These are phyloP conservation scores for Glarea lozoyensis DNA, from an alignment of 495 filamentous ascomycete species.

Conservation along the genomic window DNA sequence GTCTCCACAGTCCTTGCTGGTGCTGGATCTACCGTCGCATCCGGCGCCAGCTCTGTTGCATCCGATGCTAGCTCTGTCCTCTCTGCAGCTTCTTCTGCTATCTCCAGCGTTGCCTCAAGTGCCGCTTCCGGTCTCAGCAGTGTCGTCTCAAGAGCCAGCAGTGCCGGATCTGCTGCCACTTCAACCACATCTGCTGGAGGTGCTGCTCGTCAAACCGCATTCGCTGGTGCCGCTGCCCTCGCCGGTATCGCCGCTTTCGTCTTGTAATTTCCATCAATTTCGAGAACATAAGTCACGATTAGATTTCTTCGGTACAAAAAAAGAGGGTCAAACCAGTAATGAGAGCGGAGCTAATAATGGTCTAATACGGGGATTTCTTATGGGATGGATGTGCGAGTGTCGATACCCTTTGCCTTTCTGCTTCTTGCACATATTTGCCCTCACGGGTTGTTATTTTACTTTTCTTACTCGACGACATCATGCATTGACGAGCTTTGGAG, in stretches of 20 bases:
- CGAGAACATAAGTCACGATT: slow-evolving; percentile 7
- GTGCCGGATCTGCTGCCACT: not conserved
- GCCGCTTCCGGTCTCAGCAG: slow-evolving; percentile 1
- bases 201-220: slow-evolving; percentile 18
- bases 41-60: not conserved
- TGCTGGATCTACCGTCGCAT: not conserved
- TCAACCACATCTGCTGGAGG: slow-evolving; percentile 14
- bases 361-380: slow-evolving; percentile 4
- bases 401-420: slow-evolving; percentile 15
- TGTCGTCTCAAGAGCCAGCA: not conserved
- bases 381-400: slow-evolving; percentile 7
- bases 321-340: slow-evolving; percentile 2
- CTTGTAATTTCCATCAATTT: slow-evolving; percentile 11
- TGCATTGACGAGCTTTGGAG: slow-evolving; percentile 14
- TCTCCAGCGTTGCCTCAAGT: not conserved
- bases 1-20: slow-evolving; percentile 1
- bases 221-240: slow-evolving; percentile 12
- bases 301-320: slow-evolving; percentile 7
- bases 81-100: not conserved
- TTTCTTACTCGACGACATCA: slow-evolving; percentile 11
- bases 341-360: slow-evolving; percentile 8
- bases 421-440: slow-evolving; percentile 18
- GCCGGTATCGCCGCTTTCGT: slow-evolving; percentile 21
- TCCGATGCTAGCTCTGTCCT: not conserved
- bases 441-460: slow-evolving; percentile 3